Base-by-base conservation (phyloP, 2,329 filamentous ascomycete species). In the Dactylellina parvicollis region DNA sequence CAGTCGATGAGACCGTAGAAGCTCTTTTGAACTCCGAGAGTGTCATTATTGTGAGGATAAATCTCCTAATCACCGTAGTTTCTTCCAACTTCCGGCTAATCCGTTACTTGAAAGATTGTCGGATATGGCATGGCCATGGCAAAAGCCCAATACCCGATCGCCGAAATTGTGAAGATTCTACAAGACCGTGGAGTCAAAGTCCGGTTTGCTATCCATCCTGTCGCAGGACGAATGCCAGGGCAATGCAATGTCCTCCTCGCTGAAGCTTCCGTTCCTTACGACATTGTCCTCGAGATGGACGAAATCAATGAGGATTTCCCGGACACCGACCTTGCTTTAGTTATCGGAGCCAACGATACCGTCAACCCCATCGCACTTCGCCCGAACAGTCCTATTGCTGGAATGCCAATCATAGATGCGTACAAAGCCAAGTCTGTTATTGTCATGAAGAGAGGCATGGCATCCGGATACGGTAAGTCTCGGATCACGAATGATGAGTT, bases 71-170 rank as follows among this genome's bases (percentile, higher is more conserved):
- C 14, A n/a, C 10, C 4, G 26, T 5, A 4, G 34, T 22, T 22
- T 8, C 38, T 56, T 16, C 3, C n/a, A 7, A 55, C 12, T 3
- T 16, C 42, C 3, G 34, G n/a, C 40, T 49, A 47, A 65, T 36
- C 47, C 18, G 36, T 18, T 52, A 4, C 28, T 54, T 49, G 78
- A 80, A 80, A 94, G 67, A 72, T 72, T 1, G 92, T 96, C 3
- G 92, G 92, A 0, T 96, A 96, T 77, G 92, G 92, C 57, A 96
- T 96, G 92, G 92, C 92, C 0, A 92, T 96, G 0, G 92, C 92
- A 7, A 96, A 96, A 81, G 92, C 92, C 2, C 92, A 96, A 81
- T 96, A 96, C 79, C 91, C 92, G 20, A 92, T 96, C 57, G 90
- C 90, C 2, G 91, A 93, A 78, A 94, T 96, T 75, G 91, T 91